These are phyloP conservation scores for Aspergillus thermomutatus DNA, from an alignment of 2,329 filamentous ascomycete genomes.

Conservation along the genomic window DNA sequence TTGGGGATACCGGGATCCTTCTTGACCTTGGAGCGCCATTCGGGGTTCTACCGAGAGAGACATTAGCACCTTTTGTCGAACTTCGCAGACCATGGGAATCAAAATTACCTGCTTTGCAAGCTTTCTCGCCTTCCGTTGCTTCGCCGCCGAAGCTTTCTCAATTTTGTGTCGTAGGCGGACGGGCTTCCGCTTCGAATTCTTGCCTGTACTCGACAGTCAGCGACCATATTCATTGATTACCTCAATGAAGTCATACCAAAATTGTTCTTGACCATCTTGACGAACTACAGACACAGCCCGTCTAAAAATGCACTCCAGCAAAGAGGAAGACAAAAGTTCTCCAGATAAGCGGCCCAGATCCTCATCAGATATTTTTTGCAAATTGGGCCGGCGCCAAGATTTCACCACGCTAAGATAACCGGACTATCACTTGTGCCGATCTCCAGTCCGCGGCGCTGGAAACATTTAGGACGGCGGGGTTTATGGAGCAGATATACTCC, in stretches of 20 bases:
- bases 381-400: constrained; percentile 29
- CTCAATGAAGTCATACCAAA: constrained; percentile 28
- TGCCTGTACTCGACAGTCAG: constrained; percentile 56
- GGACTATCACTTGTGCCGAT: constrained; percentile 33
- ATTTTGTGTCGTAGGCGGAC: constrained; percentile 94
- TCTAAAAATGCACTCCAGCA: constrained; percentile 8
- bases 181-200: constrained; percentile 87
- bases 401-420: constrained; percentile 35
- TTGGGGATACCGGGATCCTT: constrained; percentile 98
- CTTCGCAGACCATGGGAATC: not conserved
- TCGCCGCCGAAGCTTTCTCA: constrained; percentile 83
- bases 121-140: constrained; percentile 88
- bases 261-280: constrained; percentile 37
- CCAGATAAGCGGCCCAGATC: constrained; percentile 15
- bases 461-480: not conserved
- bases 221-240: not conserved
- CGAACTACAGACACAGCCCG: constrained; percentile 4
- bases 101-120: constrained; percentile 69
- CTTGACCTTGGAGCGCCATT: constrained; percentile 94
- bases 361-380: constrained; percentile 23
- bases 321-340: constrained; percentile 13
- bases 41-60: constrained; percentile 63
- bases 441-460: constrained; percentile 18
- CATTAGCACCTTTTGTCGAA: constrained; percentile 6
- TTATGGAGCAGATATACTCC: not conserved